Percentiles rank a stretch among this genome's conserved stretches.
Evolutionary conservation across 441 rosid genomes (phyloP).

Genomic region (Manihot esculenta): DNA sequence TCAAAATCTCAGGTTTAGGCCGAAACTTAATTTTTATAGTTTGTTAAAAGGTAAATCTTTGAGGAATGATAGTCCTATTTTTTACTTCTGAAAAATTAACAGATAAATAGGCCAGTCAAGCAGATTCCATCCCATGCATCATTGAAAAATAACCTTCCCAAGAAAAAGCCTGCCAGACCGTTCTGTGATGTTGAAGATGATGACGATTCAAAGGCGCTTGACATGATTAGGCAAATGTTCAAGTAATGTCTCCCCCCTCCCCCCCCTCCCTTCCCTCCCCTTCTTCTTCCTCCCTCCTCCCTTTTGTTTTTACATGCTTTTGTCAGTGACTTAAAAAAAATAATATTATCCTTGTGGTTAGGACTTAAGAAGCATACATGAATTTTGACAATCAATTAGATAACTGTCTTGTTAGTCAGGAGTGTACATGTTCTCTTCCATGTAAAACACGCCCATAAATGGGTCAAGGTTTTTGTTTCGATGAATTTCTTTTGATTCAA

Average conservation of each 20-base stretch:
- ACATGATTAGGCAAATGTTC: conserved; percentile 64
- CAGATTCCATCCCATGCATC: conserved; percentile 39
- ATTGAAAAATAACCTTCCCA: conserved; percentile 42
- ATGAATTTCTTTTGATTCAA: background rate
- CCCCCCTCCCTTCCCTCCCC: too few relatives aligned
- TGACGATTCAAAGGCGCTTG: conserved; percentile 55
- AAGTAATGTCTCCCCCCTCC: conserved; percentile 34
- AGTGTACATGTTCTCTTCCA: background rate
- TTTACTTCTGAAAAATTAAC: conserved; percentile 14
- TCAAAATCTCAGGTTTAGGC: conserved; percentile 54
- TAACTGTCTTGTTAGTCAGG: background rate
- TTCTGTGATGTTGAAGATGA: conserved; percentile 33
- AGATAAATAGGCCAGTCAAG: conserved; percentile 33
- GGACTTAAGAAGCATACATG: background rate
- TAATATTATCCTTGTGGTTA: background rate
- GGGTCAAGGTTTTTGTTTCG: background rate
- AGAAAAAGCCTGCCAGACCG: conserved; percentile 52
- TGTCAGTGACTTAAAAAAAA: background rate
- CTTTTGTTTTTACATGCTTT: background rate
- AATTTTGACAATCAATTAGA: background rate
- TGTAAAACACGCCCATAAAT: background rate
- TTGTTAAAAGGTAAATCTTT: background rate
- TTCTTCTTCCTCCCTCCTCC: too few relatives aligned
- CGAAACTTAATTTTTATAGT: background rate
- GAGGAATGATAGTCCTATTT: conserved; percentile 9